These are phyloP conservation scores for Eucalyptus sideroxylon DNA, from an alignment of 345 rosid genomes.

Conservation along the genomic window DNA sequence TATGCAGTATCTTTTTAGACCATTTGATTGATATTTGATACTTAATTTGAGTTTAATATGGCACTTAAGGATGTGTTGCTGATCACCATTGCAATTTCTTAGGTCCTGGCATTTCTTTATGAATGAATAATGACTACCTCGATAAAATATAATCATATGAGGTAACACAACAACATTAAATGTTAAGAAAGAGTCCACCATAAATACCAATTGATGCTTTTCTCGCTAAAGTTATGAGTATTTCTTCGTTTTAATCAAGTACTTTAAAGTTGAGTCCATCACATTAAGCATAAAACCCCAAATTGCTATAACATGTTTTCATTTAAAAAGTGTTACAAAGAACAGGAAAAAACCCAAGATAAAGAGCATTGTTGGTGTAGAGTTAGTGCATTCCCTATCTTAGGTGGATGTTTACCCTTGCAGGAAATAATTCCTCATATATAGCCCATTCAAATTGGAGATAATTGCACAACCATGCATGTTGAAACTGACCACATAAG, in stretches of 20 bases:
- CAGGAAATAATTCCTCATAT: background rate
- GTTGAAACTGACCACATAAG: background rate
- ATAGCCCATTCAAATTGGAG: background rate
- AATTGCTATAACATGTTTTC: background rate
- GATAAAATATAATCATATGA: background rate
- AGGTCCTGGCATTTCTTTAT: background rate
- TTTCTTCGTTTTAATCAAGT: background rate
- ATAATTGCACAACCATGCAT: background rate
- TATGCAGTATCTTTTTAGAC: background rate
- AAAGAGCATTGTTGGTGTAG: background rate
- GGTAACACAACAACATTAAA: background rate
- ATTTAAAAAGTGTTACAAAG: background rate
- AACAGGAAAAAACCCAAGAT: background rate
- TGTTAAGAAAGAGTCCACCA: background rate
- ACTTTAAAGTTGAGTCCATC: background rate
- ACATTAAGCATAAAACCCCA: background rate
- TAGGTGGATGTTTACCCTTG: background rate
- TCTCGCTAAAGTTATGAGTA: background rate
- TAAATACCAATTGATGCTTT: background rate
- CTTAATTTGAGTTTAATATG: background rate
- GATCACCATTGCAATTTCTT: background rate
- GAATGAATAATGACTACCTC: background rate
- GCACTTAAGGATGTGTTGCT: background rate
- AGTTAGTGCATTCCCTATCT: background rate
- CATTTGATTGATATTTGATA: background rate